phyloP scores from a whole-genome alignment of 83 land plant species.

The Diphasiastrum complanatum region DNA sequence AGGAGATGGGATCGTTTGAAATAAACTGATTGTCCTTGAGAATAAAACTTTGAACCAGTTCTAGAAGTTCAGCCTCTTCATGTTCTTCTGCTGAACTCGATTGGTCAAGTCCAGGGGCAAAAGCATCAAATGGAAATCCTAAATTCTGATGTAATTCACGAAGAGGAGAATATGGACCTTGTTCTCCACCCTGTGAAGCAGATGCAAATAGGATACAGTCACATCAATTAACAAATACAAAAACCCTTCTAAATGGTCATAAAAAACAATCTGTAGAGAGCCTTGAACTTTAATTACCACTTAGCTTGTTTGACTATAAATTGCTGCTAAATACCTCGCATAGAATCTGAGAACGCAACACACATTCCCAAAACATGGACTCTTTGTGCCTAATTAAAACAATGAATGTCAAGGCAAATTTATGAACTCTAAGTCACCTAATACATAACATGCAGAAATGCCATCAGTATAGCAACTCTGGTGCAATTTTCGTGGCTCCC shows the following conservation, averaged over 20 bases:
- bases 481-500: no score
- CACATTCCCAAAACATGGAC: no score
- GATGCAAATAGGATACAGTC: neutral
- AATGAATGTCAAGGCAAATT: no score
- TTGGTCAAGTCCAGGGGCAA: conserved; percentile 25
- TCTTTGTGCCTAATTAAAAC: no score
- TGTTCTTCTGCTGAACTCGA: conserved; percentile 38
- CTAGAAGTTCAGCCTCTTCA: conserved; percentile 52
- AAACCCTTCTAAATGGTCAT: neutral
- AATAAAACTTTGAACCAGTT: conserved; percentile 39
- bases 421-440: no score
- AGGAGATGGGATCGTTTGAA: conserved; percentile 4
- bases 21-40: conserved; percentile 20
- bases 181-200: conserved; percentile 17
- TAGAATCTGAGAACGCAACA: no score
- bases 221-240: neutral
- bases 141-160: conserved; percentile 47
- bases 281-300: no score
- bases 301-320: no score
- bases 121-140: conserved; percentile 40
- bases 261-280: no score
- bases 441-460: no score
- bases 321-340: no score
- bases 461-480: no score
- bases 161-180: conserved; percentile 32